Conservation (phyloP, 2,329 filamentous ascomycete genomes). For the Exophiala viscosa region DNA sequence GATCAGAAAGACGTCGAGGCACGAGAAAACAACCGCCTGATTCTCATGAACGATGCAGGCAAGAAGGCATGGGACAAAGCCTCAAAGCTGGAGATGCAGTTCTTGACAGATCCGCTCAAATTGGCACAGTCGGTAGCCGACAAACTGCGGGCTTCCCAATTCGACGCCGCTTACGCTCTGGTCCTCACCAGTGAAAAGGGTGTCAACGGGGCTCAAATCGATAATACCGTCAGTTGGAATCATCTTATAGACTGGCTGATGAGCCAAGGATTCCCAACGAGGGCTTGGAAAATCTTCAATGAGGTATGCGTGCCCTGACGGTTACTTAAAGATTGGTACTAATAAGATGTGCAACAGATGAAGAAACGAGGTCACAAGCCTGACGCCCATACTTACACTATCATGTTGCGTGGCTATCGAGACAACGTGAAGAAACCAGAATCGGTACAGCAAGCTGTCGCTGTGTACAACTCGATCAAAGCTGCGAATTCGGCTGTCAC, state of each 20-base stretch:
- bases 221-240: conserved; percentile 81
- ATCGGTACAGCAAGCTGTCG: conserved; percentile 65
- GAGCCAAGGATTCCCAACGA: conserved; percentile 55
- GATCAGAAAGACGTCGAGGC: conserved; percentile 17
- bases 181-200: conserved; percentile 45
- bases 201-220: conserved; percentile 41
- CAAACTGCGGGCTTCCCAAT: conserved; percentile 57
- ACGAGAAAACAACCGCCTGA: conserved; percentile 20
- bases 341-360: conserved; percentile 60
- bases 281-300: conserved; percentile 79
- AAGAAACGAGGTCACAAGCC: conserved; percentile 84
- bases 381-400: conserved; percentile 77
- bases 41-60: conserved; percentile 6
- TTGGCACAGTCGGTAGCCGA: conserved; percentile 65
- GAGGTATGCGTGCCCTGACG: too few relatives aligned
- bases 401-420: conserved; percentile 73
- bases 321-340: too few relatives aligned
- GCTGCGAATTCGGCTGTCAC: conserved; percentile 60
- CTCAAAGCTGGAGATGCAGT: conserved; percentile 19
- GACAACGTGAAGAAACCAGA: conserved; percentile 54
- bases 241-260: conserved; percentile 71
- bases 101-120: conserved; percentile 61
- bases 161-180: conserved; percentile 65
- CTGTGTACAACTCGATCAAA: conserved; percentile 72
- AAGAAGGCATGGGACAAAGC: conserved; percentile 11